Evolutionary conservation across 805 yeast species (phyloP).

Genomic region (Saturnispora hagleri): DNA sequence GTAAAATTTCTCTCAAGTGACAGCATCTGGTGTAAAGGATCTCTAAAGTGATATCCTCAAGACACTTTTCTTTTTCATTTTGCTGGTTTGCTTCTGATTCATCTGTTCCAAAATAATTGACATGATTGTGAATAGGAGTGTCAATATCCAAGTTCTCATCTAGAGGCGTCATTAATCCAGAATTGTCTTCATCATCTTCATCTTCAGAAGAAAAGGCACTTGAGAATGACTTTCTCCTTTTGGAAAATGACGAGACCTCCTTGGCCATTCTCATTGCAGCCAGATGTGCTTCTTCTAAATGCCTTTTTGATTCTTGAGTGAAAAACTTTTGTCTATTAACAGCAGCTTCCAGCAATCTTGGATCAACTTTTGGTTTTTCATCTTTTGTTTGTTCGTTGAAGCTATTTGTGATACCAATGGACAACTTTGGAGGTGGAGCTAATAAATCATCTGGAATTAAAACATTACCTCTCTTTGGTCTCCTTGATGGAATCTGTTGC

Average conservation of each 20-base stretch:
- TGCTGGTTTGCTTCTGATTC: slow-evolving; percentile 2
- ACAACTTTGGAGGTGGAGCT: slow-evolving; percentile 53
- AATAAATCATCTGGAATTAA: slow-evolving; percentile 56
- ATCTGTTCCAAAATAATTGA: slow-evolving; percentile 25
- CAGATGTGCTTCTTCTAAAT: slow-evolving; percentile 67
- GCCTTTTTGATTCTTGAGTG: slow-evolving; percentile 53
- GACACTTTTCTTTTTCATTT: slow-evolving; percentile 22
- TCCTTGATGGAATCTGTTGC: slow-evolving; percentile 51
- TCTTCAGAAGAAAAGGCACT: slow-evolving; percentile 15
- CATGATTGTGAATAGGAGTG: slow-evolving; percentile 50
- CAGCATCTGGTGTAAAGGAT: slow-evolving; percentile 42
- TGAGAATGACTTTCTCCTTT: slow-evolving; percentile 13
- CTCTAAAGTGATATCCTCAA: slow-evolving; percentile 33
- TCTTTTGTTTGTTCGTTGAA: slow-evolving; percentile 26
- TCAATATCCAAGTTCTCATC: slow-evolving; percentile 43
- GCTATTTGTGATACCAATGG: slow-evolving; percentile 57
- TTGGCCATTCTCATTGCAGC: slow-evolving; percentile 62
- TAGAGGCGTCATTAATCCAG: background rate
- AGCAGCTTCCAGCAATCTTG: slow-evolving; percentile 45
- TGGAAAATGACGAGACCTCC: slow-evolving; percentile 47
- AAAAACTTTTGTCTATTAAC: slow-evolving; percentile 49
- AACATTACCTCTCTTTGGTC: slow-evolving; percentile 46
- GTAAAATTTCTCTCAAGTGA: slow-evolving; percentile 39
- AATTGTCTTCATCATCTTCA: slow-evolving; percentile 18
- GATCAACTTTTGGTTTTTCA: slow-evolving; percentile 28